Conservation (phyloP, 2,329 filamentous ascomycete genomes). For the Zarea fungicola region DNA sequence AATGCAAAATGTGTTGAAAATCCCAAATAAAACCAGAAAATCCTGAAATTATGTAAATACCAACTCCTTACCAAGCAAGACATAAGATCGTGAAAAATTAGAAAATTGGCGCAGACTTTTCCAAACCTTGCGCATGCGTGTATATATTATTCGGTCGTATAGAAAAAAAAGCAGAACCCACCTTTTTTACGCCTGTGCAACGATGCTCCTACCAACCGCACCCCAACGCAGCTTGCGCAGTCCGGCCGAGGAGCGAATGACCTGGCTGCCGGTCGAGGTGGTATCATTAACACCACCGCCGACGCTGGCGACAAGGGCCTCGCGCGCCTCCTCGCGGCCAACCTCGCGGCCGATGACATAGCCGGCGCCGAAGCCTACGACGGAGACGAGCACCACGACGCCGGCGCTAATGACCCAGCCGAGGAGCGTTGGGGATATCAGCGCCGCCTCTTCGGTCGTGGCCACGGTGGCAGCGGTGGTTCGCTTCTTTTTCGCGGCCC, state of each 20-base stretch:
- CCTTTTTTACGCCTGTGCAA: constrained; percentile 28
- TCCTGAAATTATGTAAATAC: neutral
- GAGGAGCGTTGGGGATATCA: constrained; percentile 55
- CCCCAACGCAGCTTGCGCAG: constrained; percentile 52
- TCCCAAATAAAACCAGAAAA: neutral
- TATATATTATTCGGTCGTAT: neutral
- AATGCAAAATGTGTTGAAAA: neutral
- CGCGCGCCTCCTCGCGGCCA: constrained; percentile 50
- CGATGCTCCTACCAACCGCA: constrained; percentile 45
- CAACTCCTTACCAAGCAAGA: constrained; percentile 7
- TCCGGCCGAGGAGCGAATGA: constrained; percentile 47
- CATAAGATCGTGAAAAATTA: neutral
- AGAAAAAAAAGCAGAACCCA: neutral
- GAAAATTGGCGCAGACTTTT: constrained; percentile 3
- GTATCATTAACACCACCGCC: constrained; percentile 38
- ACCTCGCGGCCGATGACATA: constrained; percentile 64
- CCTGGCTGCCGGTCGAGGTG: constrained; percentile 47
- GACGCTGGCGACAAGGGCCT: constrained; percentile 36
- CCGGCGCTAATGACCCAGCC: constrained; percentile 63
- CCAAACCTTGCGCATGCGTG: neutral
- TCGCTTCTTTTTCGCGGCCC: constrained; percentile 57
- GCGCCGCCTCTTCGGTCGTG: constrained; percentile 33
- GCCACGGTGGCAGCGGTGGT: constrained; percentile 29
- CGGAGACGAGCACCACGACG: constrained; percentile 62
- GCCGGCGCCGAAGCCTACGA: constrained; percentile 64